Base-by-base conservation (phyloP, 2,329 filamentous ascomycete species). In the Onygena corvina region DNA sequence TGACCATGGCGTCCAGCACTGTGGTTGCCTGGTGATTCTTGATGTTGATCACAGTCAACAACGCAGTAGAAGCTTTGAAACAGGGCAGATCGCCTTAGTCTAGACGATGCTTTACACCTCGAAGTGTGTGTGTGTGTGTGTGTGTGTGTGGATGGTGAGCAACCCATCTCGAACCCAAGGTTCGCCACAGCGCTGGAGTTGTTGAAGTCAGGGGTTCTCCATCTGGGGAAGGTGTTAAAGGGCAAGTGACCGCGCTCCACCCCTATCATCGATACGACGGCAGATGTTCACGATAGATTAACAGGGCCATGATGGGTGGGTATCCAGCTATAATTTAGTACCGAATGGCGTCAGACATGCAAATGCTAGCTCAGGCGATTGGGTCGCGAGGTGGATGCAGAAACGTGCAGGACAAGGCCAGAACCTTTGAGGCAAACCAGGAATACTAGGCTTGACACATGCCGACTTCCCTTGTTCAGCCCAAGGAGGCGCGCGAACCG, bases 401-500 rank as follows among this genome's bases (percentile, higher is more conserved):
- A 42, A 42, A 40, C 16, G 36, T 20, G 21, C 36, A 40, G 7
- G 5, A 40, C n/a, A 25, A 20, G 36, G 36, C 38, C 16, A 27
- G 25, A 42, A 27, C 6, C 38, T 42, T 42, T 42, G 21, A 27
- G 12, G 5, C 9, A 42, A 27, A n/a, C 5, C 21, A n/a, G 21
- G 38, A 42, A 25, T 42, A 29, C n/a, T 42, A 42, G 38, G n/a
- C 25, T n/a, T 8, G 23, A 42, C 38, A 42, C 38, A 42, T 42
- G 38, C 38, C 21, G 21, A 21, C 14, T 42, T 42, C 38, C 38
- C 38, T 42, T 42, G 21, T 42, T 42, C n/a, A 42, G 38, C 38
- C 38, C n/a, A 14, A 23, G 36, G 21, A 12, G 8, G 29, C 21
- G 35, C 20, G 36, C n/a, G 16, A 82, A 88, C 65, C 85, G 84